A percentile compares a stretch with the other conserved stretches of the same genome.
Evolutionary conservation across 805 yeast species (phyloP).

Genomic region (Dipodascopsis uninucleata): DNA sequence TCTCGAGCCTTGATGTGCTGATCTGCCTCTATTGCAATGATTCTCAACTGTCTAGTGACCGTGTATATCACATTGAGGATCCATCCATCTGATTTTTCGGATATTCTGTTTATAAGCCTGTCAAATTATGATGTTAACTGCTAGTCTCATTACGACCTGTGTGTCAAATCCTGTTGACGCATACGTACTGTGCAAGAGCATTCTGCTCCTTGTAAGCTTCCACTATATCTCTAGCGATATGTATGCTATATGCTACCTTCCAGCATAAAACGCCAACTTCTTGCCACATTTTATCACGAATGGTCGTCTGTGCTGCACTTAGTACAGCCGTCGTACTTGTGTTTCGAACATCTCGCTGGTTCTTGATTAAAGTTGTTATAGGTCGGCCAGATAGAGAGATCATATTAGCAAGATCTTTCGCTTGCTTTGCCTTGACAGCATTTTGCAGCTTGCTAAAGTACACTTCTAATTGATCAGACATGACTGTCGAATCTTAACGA

Average conservation of each 20-base stretch:
- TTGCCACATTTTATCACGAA: slow-evolving; percentile 9
- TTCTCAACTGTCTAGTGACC: slow-evolving; percentile 33
- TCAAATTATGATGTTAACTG: not conserved
- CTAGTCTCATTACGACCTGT: not conserved
- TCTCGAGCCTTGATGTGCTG: slow-evolving; percentile 1
- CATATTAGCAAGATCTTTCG: not conserved
- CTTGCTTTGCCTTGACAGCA: not conserved
- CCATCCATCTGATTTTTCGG: slow-evolving; percentile 25
- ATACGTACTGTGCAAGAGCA: slow-evolving; percentile 31
- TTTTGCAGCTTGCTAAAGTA: too few relatives aligned
- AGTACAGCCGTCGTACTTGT: not conserved
- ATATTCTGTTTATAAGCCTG: slow-evolving; percentile 21
- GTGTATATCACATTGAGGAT: slow-evolving; percentile 29
- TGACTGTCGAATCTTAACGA: too few relatives aligned
- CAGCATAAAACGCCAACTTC: slow-evolving; percentile 31
- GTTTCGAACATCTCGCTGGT: not conserved
- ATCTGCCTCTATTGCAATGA: slow-evolving; percentile 31
- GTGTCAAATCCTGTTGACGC: not conserved
- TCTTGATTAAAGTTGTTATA: too few relatives aligned
- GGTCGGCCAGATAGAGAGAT: slow-evolving; percentile 2
- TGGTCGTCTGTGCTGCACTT: not conserved
- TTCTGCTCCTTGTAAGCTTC: slow-evolving; percentile 33
- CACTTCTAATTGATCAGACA: slow-evolving; percentile 1
- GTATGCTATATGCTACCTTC: slow-evolving; percentile 28
- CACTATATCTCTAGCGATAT: slow-evolving; percentile 23